Evolutionary conservation across 768 basidiomycete genomes (phyloP).

Genomic region (Dacryopinax primogenitus): DNA sequence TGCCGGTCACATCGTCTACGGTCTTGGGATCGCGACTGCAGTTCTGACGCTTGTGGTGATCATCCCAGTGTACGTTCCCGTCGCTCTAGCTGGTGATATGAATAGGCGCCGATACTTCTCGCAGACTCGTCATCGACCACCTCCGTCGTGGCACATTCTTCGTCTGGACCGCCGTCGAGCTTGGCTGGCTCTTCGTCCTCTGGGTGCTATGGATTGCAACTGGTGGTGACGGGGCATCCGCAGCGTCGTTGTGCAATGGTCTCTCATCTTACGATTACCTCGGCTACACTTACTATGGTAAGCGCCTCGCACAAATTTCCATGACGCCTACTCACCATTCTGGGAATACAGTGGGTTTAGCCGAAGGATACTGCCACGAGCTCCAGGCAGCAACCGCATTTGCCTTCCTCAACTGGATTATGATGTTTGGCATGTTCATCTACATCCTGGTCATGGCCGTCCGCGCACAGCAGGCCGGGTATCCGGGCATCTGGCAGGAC

Average conservation of each 20-base stretch:
- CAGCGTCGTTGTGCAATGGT: background rate
- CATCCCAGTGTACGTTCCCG: background rate
- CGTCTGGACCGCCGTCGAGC: background rate
- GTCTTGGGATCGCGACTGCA: background rate
- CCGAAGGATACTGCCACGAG: conserved; percentile 1
- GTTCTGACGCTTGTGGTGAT: background rate
- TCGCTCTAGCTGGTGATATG: background rate
- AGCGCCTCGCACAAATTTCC: background rate
- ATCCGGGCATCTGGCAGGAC: background rate
- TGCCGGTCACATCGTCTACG: background rate
- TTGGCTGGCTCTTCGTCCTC: background rate
- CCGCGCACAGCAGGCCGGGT: background rate
- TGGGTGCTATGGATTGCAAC: background rate
- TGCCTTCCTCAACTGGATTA: background rate
- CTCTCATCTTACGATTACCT: background rate
- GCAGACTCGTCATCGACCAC: background rate
- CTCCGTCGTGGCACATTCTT: background rate
- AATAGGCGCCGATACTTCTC: background rate
- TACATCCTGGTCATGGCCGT: conserved; percentile 1
- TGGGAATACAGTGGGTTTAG: background rate
- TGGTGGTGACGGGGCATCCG: background rate
- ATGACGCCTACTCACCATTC: background rate
- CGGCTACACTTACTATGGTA: background rate
- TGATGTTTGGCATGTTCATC: background rate
- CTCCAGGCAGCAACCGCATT: background rate